Evolutionary conservation across 2,329 filamentous ascomycete genomes (phyloP).

Genomic region (Sporothrix schenckii): DNA sequence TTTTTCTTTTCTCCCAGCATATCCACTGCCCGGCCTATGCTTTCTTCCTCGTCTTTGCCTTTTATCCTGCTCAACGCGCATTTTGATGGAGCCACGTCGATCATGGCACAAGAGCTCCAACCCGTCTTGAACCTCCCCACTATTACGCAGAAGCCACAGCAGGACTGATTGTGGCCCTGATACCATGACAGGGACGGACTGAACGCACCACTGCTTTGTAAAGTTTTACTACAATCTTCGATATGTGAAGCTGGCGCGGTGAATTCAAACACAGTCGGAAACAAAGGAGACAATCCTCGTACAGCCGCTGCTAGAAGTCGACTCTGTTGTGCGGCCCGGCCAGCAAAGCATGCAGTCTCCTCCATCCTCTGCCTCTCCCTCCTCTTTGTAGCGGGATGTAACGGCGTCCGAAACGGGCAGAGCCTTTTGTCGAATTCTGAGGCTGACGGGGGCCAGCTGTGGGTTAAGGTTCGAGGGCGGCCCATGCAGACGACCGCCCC

Average conservation of each 20-base stretch:
- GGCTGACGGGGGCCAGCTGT: conserved; percentile 25
- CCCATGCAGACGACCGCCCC: conserved; percentile 6
- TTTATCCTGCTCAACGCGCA: conserved; percentile 34
- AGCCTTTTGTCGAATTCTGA: conserved; percentile 29
- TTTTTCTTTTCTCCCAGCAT: conserved; percentile 34
- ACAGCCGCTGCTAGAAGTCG: neutral
- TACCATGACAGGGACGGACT: neutral
- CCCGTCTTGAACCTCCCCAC: conserved; percentile 35
- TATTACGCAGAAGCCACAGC: neutral
- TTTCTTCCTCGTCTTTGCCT: conserved; percentile 38
- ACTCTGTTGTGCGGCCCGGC: conserved; percentile 1
- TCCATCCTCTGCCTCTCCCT: conserved; percentile 5
- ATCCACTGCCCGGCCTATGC: neutral
- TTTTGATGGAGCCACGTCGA: conserved; percentile 45
- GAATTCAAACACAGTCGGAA: neutral
- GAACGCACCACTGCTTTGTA: neutral
- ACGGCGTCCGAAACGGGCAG: conserved; percentile 23
- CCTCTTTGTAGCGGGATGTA: conserved; percentile 27
- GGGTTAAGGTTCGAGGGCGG: conserved; percentile 12
- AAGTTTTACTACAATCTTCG: too few relatives aligned
- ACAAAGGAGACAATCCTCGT: neutral
- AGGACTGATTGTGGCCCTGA: neutral
- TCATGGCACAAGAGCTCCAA: conserved; percentile 41
- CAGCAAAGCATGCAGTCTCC: conserved; percentile 8
- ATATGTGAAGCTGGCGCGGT: too few relatives aligned